Percentiles rank a stretch among this genome's conserved stretches.
phyloP scores from a whole-genome alignment of 345 rosid species.

The Stellera chamaejasme region DNA sequence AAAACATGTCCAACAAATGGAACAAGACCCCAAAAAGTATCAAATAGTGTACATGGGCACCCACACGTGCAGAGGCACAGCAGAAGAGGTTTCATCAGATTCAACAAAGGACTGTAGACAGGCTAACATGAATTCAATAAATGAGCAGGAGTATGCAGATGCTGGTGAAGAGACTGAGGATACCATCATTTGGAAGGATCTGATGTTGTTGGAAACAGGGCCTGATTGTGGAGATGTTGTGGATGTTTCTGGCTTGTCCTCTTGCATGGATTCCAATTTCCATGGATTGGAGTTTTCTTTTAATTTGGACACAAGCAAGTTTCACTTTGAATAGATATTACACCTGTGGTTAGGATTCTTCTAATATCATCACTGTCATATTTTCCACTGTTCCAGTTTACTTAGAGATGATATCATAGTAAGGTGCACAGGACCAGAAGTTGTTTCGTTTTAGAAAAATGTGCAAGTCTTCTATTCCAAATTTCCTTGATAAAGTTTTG shows the following conservation, averaged over 20 bases:
- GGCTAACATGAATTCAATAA: no score
- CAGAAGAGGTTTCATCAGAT: not conserved
- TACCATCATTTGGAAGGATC: conserved; percentile 22
- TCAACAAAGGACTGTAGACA: no score
- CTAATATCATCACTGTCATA: no score
- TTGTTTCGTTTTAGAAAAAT: no score
- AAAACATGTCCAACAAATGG: conserved; percentile 71
- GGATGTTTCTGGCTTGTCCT: not conserved
- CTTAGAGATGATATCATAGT: no score
- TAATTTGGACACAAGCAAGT: conserved; percentile 12
- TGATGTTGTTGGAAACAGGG: conserved; percentile 7
- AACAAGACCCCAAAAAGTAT: conserved; percentile 35
- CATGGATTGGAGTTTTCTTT: not conserved
- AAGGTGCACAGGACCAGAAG: no score
- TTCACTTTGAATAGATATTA: not conserved
- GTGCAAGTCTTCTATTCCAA: no score
- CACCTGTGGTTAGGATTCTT: no score
- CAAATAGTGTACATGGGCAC: conserved; percentile 44
- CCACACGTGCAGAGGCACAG: conserved; percentile 47
- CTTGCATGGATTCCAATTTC: not conserved
- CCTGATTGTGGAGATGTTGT: conserved; percentile 4
- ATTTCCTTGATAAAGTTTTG: no score
- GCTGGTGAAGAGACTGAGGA: conserved; percentile 15
- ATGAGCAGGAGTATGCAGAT: conserved; percentile 2
- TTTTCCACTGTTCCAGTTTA: no score